Conservation (phyloP, 192 early-diverging fungal species). For the Backusella mclennaniae region DNA sequence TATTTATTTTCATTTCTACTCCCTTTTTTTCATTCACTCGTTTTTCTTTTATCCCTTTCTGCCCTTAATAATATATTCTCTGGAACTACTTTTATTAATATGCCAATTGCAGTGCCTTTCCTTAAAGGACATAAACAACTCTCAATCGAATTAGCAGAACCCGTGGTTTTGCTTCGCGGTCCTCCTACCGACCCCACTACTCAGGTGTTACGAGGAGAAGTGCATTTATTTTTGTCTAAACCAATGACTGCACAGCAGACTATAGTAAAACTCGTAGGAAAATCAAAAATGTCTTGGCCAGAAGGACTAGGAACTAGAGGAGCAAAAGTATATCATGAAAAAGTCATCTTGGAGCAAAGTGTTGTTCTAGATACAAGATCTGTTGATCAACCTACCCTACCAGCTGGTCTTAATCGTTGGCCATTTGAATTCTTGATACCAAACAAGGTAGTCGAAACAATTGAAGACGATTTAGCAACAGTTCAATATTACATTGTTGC, state of each 20-base stretch:
- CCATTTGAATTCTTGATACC: slow-evolving; percentile 30
- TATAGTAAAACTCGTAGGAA: slow-evolving; percentile 28
- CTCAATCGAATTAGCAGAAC: slow-evolving; percentile 35
- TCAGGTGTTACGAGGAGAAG: slow-evolving; percentile 31
- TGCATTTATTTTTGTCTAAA: slow-evolving; percentile 21
- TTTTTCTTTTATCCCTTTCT: neutral
- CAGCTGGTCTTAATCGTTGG: slow-evolving; percentile 23
- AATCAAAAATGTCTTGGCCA: slow-evolving; percentile 31
- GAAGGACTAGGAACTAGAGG: slow-evolving; percentile 27
- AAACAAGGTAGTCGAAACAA: slow-evolving; percentile 31
- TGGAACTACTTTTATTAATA: neutral
- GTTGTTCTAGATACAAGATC: slow-evolving; percentile 10
- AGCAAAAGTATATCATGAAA: slow-evolving; percentile 23
- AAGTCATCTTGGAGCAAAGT: slow-evolving; percentile 23
- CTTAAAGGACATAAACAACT: slow-evolving; percentile 21
- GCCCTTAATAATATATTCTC: neutral
- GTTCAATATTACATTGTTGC: slow-evolving; percentile 20
- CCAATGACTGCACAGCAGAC: slow-evolving; percentile 10
- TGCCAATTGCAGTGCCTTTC: slow-evolving; percentile 24
- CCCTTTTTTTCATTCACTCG: neutral
- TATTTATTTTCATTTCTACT: neutral
- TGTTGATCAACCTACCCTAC: neutral
- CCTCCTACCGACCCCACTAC: slow-evolving; percentile 17
- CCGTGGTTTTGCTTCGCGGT: slow-evolving; percentile 20
- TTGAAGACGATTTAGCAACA: slow-evolving; percentile 34